A percentile compares a stretch with the other conserved stretches of the same genome.
Evolutionary conservation across 148 eudicot genomes (phyloP).

Genomic region (Dysphania ambrosioides): DNA sequence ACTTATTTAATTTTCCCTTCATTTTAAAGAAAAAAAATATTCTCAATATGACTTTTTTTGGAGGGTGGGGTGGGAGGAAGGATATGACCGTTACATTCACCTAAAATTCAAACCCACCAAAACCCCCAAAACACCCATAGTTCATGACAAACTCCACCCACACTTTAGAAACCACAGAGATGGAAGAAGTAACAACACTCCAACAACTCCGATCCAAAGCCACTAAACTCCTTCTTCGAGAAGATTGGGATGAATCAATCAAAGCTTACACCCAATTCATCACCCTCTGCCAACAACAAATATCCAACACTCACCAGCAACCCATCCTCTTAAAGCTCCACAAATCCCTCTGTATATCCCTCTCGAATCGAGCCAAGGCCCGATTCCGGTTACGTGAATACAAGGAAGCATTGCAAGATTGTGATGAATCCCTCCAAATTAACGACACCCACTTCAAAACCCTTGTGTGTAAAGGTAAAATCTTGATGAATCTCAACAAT

Average conservation of each 20-base stretch:
- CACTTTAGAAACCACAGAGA: conserved; percentile 12
- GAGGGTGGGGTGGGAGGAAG: no score
- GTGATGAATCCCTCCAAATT: conserved; percentile 62
- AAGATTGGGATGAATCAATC: conserved; percentile 60
- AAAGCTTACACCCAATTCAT: conserved; percentile 60
- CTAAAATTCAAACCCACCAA: conserved; percentile 26
- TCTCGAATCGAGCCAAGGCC: conserved; percentile 78
- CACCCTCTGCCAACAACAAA: conserved; percentile 44
- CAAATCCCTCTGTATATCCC: conserved; percentile 71
- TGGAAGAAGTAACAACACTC: conserved; percentile 51
- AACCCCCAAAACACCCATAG: background rate
- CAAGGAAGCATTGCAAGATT: conserved; percentile 50
- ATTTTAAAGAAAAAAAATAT: background rate
- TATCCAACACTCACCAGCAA: conserved; percentile 28
- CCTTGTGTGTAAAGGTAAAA: conserved; percentile 80
- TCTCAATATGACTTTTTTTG: no score
- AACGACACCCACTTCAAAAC: conserved; percentile 61
- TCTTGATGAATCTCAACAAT: conserved; percentile 52
- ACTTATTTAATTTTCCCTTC: no score
- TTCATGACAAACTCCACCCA: background rate
- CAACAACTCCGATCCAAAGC: conserved; percentile 82
- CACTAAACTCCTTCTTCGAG: conserved; percentile 68
- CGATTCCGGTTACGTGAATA: conserved; percentile 36
- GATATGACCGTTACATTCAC: conserved; percentile 52
- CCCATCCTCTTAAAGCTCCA: conserved; percentile 42